A percentile compares a stretch with the other conserved stretches of the same genome.
These are phyloP conservation scores for Colletotrichum sp. DNA, from an alignment of 2,329 filamentous ascomycete species.

Conservation along the genomic window DNA sequence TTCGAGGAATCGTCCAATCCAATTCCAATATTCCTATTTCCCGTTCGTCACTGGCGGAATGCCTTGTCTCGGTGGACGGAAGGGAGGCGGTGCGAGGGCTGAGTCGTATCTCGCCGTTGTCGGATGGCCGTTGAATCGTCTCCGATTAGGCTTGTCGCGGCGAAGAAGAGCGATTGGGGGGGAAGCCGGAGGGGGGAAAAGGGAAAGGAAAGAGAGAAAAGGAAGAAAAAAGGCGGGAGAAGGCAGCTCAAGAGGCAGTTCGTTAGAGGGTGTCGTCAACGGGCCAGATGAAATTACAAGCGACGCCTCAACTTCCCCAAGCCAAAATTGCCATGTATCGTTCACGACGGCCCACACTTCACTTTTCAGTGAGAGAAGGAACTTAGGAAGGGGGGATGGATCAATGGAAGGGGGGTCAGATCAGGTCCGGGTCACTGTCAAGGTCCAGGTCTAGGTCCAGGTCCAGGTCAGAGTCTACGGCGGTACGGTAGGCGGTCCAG, in stretches of 20 bases:
- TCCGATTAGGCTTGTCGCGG: constrained; percentile 19
- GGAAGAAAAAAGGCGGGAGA: neutral
- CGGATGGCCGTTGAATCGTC: constrained; percentile 18
- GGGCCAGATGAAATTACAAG: constrained; percentile 18
- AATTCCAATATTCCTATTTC: neutral
- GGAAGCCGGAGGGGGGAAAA: neutral
- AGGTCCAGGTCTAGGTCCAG: constrained; percentile 1
- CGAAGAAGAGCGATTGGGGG: constrained; percentile 3
- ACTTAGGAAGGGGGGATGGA: neutral
- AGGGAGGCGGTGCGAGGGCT: constrained; percentile 19
- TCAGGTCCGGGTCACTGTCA: constrained; percentile 7
- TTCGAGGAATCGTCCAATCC: neutral
- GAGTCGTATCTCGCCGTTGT: constrained; percentile 22
- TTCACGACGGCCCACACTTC: constrained; percentile 7
- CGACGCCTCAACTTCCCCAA: constrained; percentile 7
- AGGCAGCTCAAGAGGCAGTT: neutral
- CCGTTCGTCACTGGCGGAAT: neutral
- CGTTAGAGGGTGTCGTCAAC: constrained; percentile 11
- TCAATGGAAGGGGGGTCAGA: constrained; percentile 4
- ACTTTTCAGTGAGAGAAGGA: neutral
- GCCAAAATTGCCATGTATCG: neutral
- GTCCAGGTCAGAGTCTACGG: neutral
- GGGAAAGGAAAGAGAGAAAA: neutral
- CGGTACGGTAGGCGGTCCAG: neutral
- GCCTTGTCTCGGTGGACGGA: constrained; percentile 1